Evolutionary conservation across 176 grass and related monocot species (phyloP), one percentile per base, ranked within the genome.

Genomic region (Triticum monococcum): DNA sequence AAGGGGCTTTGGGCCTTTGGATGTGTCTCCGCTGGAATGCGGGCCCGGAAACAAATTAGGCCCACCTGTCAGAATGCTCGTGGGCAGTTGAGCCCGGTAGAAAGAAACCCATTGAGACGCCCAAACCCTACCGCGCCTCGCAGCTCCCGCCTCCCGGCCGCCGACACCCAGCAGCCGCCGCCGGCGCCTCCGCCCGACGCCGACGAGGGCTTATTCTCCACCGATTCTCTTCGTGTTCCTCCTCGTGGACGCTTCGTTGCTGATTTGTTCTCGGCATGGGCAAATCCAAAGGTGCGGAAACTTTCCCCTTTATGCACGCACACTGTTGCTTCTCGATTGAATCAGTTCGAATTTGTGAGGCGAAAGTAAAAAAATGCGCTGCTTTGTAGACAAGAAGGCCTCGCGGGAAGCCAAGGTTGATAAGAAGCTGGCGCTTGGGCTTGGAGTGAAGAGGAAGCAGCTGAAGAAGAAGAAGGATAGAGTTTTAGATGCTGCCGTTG

Each of bases 391-490:
- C 43, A 95, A 92, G 79, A 91, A 87, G 78, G 86, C 12, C 56
- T 74, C 73, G 24, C 22, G 83, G 78, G 88, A 89, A 17, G 62
- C 79, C 12, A 92, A 84, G 40, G 63, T 50, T 4, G 79, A 89
- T 40, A 90, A 88, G 79, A 92, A 90, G 20, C 73, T 71, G 64
- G 72, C 82, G 75, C 90, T 92, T 89, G 84, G 85, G 64, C 90
- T 92, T 62, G 84, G 87, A 74, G 88, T 95, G 83, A 91, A 95
- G 85, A 80, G 57, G 75, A 87, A 92, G 88, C 54, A 87, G 52
- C 78, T 91, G 25, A 90, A 88, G 82, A 95, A 78, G 89, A 95
- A 92, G 85, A 95, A 95, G 63, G 89, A 67, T 12, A 84, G 65
- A 78, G 26, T 20, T 67, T 64, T 91, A 35, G 68, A 92, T 57